A percentile compares a stretch with the other conserved stretches of the same genome.
Conservation (phyloP, 2,329 filamentous ascomycete species). For the Tolypocladium pustulatum region DNA sequence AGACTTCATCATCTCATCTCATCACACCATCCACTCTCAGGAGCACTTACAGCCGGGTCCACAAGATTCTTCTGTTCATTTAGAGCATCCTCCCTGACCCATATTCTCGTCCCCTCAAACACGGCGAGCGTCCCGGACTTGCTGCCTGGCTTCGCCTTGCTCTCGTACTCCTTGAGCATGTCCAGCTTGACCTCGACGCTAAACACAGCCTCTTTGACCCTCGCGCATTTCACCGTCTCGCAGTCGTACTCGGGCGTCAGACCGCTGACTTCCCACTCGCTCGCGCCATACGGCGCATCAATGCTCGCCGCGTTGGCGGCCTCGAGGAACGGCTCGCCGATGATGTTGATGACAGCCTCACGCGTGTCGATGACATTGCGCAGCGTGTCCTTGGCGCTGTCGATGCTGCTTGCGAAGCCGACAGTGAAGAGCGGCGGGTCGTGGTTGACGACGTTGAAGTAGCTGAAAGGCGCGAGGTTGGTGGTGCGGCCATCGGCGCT, state of each 20-base stretch:
- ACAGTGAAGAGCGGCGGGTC: constrained; percentile 77
- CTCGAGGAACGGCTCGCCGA: constrained; percentile 75
- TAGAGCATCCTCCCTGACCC: constrained; percentile 80
- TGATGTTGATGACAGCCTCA: constrained; percentile 81
- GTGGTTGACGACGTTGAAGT: constrained; percentile 73
- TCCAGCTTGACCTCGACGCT: constrained; percentile 73
- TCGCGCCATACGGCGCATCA: constrained; percentile 65
- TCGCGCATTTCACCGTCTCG: constrained; percentile 54
- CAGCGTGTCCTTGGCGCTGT: constrained; percentile 65
- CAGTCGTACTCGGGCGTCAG: constrained; percentile 58
- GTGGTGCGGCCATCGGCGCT: constrained; percentile 46
- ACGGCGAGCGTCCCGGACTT: constrained; percentile 66
- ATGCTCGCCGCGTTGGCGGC: constrained; percentile 75
- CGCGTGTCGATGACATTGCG: constrained; percentile 59
- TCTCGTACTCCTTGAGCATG: constrained; percentile 68
- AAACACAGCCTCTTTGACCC: constrained; percentile 77
- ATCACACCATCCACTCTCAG: neutral
- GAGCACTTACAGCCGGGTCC: constrained; percentile 50
- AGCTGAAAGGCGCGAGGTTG: constrained; percentile 83
- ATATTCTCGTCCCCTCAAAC: constrained; percentile 66
- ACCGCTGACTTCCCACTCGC: constrained; percentile 72
- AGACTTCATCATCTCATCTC: neutral
- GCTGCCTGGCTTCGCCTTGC: constrained; percentile 56
- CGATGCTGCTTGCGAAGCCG: constrained; percentile 34
- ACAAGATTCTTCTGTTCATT: constrained; percentile 66